phyloP scores from a whole-genome alignment of 345 rosid species.

The Salix koriyanagi region DNA sequence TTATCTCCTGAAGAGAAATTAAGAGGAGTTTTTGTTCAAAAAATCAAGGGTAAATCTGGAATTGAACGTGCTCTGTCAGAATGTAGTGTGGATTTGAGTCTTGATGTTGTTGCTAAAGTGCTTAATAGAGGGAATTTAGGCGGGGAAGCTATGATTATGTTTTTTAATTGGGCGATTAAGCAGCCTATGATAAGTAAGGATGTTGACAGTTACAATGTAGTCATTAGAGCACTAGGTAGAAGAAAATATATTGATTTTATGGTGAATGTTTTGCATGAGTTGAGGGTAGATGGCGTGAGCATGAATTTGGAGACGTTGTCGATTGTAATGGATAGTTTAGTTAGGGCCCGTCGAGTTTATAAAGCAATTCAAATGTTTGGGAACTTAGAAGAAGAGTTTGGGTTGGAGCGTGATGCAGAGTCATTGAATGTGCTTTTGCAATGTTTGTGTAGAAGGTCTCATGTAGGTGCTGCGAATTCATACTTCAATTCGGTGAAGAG shows the following conservation, averaged over 20 bases:
- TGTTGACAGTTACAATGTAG: slow-evolving; percentile 42
- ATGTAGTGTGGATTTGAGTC: slow-evolving; percentile 44
- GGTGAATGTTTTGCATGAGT: slow-evolving; percentile 40
- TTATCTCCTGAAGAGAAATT: slow-evolving; percentile 66
- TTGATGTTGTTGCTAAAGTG: slow-evolving; percentile 59
- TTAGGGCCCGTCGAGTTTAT: slow-evolving; percentile 45
- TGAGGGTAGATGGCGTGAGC: slow-evolving; percentile 33
- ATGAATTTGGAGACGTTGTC: slow-evolving; percentile 47
- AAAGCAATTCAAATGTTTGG: slow-evolving; percentile 55
- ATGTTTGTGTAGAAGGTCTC: slow-evolving; percentile 63
- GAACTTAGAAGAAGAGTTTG: slow-evolving; percentile 38
- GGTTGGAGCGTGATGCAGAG: slow-evolving; percentile 46
- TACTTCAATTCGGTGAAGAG: slow-evolving; percentile 50
- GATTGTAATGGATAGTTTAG: slow-evolving; percentile 55
- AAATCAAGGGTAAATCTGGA: slow-evolving; percentile 50
- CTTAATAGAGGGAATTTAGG: slow-evolving; percentile 62
- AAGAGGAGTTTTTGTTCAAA: slow-evolving; percentile 86
- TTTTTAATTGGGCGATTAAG: slow-evolving; percentile 72
- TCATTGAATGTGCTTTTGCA: slow-evolving; percentile 62
- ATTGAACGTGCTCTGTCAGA: slow-evolving; percentile 43
- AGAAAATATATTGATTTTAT: slow-evolving; percentile 55
- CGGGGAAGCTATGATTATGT: slow-evolving; percentile 62
- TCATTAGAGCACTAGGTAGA: slow-evolving; percentile 69
- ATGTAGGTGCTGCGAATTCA: slow-evolving; percentile 63
- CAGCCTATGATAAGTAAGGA: slow-evolving; percentile 46